Evolutionary conservation across 1,284 basidiomycete species (phyloP).

Genomic region (Exsudoporus floridanus): DNA sequence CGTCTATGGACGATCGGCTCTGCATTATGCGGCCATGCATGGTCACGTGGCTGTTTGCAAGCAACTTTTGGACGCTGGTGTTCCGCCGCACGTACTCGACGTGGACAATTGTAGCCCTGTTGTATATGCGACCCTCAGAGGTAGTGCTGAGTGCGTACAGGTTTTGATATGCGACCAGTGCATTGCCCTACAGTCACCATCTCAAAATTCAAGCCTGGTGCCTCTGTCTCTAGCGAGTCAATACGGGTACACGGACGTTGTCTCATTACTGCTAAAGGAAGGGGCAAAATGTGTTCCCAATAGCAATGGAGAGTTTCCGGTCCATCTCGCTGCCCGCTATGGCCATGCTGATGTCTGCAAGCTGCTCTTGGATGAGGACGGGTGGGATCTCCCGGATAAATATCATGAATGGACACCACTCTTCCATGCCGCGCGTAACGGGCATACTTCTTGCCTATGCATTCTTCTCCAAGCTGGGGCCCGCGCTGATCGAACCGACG

Average conservation of each 20-base stretch:
- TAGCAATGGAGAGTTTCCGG: constrained; percentile 93
- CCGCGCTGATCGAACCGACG: constrained; percentile 76
- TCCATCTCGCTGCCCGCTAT: constrained; percentile 96
- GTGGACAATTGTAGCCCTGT: constrained; percentile 94
- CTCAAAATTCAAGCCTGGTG: constrained; percentile 68
- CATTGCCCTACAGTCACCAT: constrained; percentile 45
- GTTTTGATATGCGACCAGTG: constrained; percentile 69
- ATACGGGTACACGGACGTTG: constrained; percentile 86
- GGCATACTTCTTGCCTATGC: constrained; percentile 74
- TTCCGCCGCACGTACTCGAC: constrained; percentile 74
- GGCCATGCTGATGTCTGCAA: constrained; percentile 85
- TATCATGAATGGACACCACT: constrained; percentile 98
- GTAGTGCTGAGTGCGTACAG: constrained; percentile 78
- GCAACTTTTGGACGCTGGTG: constrained; percentile 69
- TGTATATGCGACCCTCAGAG: constrained; percentile 89
- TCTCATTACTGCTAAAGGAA: constrained; percentile 63
- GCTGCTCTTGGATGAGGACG: constrained; percentile 73
- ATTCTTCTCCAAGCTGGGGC: constrained; percentile 81
- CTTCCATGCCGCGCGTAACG: constrained; percentile 93
- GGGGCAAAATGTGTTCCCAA: constrained; percentile 82
- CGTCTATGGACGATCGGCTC: constrained; percentile 88
- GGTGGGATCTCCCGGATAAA: constrained; percentile 91
- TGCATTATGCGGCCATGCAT: constrained; percentile 97
- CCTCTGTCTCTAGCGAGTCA: constrained; percentile 92
- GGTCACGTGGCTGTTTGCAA: constrained; percentile 80